Percentiles rank a stretch among this genome's conserved stretches.
phyloP scores from a whole-genome alignment of 2,329 filamentous ascomycete species.

The Ophiocordyceps sinensis region DNA sequence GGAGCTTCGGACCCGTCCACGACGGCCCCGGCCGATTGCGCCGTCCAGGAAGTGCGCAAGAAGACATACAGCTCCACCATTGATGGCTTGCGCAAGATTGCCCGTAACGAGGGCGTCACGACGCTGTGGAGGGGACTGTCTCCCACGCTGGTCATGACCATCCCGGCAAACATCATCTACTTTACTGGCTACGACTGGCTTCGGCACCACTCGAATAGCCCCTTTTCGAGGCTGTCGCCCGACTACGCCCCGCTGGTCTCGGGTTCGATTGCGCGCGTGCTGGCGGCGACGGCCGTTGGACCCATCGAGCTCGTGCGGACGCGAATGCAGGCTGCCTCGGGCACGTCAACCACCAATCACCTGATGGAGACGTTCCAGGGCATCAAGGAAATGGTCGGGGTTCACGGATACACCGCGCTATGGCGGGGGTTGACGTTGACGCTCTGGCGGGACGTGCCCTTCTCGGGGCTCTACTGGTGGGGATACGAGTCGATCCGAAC shows the following conservation, averaged over 20 bases:
- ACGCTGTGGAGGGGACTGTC: conserved; percentile 88
- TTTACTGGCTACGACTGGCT: conserved; percentile 97
- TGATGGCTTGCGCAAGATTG: conserved; percentile 87
- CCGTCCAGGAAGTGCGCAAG: conserved; percentile 73
- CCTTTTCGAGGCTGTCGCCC: conserved; percentile 51
- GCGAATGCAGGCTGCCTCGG: conserved; percentile 66
- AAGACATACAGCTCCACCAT: conserved; percentile 80
- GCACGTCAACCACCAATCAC: conserved; percentile 46
- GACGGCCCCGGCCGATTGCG: conserved; percentile 50
- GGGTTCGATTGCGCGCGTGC: conserved; percentile 60
- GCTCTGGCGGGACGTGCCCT: conserved; percentile 92
- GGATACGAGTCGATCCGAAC: conserved; percentile 80
- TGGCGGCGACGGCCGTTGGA: conserved; percentile 71
- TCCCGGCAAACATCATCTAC: conserved; percentile 95
- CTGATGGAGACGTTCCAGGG: conserved; percentile 67
- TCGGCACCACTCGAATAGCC: conserved; percentile 57
- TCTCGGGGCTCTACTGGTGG: conserved; percentile 96
- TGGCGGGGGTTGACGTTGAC: conserved; percentile 88
- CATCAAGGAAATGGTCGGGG: conserved; percentile 63
- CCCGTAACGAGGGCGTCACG: conserved; percentile 73
- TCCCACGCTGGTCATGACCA: conserved; percentile 86
- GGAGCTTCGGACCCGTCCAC: conserved; percentile 27
- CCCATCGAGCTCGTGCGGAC: conserved; percentile 93
- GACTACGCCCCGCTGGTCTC: conserved; percentile 67
- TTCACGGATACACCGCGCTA: conserved; percentile 63